Evolutionary conservation across 1,139 yeast species (phyloP).

Genomic region (Kodamaea derodonti): DNA sequence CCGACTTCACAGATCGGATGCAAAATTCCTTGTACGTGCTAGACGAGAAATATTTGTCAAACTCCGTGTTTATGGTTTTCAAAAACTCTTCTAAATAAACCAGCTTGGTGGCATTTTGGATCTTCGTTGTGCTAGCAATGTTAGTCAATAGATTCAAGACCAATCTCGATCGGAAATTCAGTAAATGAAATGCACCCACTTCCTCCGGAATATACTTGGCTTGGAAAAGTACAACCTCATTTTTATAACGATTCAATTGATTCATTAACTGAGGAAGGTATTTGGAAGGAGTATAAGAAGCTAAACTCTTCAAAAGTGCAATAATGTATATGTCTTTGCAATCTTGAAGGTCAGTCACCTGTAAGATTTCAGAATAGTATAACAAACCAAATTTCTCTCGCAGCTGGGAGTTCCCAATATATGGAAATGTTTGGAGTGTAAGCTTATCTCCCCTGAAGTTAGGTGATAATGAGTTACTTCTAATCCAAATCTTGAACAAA

Average conservation of each 20-base stretch:
- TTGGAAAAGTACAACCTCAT: constrained; percentile 17
- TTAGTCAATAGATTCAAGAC: constrained; percentile 19
- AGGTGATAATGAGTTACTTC: constrained; percentile 13
- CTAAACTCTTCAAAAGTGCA: constrained; percentile 23
- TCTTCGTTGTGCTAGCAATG: constrained; percentile 13
- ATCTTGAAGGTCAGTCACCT: constrained; percentile 18
- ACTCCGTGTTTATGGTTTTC: constrained; percentile 25
- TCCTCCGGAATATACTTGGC: constrained; percentile 17
- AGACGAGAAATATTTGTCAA: constrained; percentile 23
- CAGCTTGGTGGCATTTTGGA: constrained; percentile 14
- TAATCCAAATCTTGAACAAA: constrained; percentile 29
- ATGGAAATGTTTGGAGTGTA: constrained; percentile 37
- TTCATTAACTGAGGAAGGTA: constrained; percentile 24
- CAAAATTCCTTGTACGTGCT: constrained; percentile 28
- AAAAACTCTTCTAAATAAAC: constrained; percentile 21
- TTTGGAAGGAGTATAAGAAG: constrained; percentile 22
- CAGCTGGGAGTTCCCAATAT: constrained; percentile 38
- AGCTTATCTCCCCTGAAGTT: constrained; percentile 35
- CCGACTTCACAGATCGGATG: constrained; percentile 20
- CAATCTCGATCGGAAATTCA: constrained; percentile 19
- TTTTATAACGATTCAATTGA: constrained; percentile 16
- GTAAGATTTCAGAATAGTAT: constrained; percentile 27
- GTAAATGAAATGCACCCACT: constrained; percentile 17
- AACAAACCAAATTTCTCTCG: constrained; percentile 31
- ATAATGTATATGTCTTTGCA: constrained; percentile 22